Evolutionary conservation across 352 stramenopile genomes (phyloP).

Genomic region (Achlya hypogyna): DNA sequence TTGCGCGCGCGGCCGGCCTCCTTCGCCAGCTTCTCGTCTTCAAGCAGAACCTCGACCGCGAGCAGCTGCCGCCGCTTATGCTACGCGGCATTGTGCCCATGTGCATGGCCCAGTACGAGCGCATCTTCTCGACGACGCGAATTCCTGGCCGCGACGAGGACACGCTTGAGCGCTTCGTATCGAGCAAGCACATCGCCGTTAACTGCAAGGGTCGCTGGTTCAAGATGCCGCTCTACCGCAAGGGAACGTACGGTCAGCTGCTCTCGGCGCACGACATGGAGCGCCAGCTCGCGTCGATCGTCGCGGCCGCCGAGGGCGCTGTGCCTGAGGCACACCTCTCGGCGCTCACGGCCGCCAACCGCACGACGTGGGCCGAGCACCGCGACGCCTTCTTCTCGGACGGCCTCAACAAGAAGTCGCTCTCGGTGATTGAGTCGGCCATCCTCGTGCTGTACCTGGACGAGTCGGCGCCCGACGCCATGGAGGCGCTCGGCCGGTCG

Average conservation of each 20-base stretch:
- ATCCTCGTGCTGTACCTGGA: conserved; percentile 74
- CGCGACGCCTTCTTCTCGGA: conserved; percentile 82
- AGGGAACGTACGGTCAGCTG: conserved; percentile 62
- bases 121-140: conserved; percentile 86
- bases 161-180: conserved; percentile 59
- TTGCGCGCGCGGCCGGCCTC: conserved; percentile 51
- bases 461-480: conserved; percentile 44
- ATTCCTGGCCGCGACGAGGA: conserved; percentile 82
- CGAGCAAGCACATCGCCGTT: conserved; percentile 83
- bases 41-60: conserved; percentile 77
- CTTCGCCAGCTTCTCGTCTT: conserved; percentile 81
- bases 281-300: conserved; percentile 68
- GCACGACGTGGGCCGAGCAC: conserved; percentile 84
- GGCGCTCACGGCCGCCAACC: conserved; percentile 68
- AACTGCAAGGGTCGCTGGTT: conserved; percentile 80
- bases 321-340: conserved; percentile 30
- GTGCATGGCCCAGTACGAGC: conserved; percentile 86
- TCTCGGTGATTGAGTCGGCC: conserved; percentile 63
- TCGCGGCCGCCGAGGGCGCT: conserved; percentile 38
- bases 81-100: conserved; percentile 81
- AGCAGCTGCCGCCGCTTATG: conserved; percentile 68
- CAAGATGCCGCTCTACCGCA: conserved; percentile 80
- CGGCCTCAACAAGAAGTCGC: conserved; percentile 80
- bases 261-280: conserved; percentile 73
- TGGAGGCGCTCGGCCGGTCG: conserved; percentile 58